Base-by-base conservation (phyloP, 164 flowering plant genomes). In the Cinnamomum chago region DNA sequence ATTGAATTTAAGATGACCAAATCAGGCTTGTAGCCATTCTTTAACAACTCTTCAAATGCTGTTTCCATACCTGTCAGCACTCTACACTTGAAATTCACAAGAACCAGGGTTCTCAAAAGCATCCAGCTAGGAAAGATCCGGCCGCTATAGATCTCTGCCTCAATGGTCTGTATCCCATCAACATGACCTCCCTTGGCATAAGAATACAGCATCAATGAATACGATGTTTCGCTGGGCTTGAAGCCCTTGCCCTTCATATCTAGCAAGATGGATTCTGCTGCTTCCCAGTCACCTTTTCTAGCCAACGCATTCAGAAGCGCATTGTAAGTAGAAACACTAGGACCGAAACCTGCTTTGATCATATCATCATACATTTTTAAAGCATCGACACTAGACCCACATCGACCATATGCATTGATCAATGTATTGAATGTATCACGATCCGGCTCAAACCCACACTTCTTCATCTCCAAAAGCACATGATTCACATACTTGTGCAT, bases 401-500 rank as follows among this genome's bases (percentile, higher is more conserved):
- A 92, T 22, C 97, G 84, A 35, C 98, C 97, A 81, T 91, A 94
- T 3, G 92, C 97, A 74, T 89, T 76, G 33, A 92, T 94, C 84
- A 94, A 81, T 4, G 97, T 87, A 76, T 91, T 90, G 71, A 91
- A 92, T 22, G 98, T 92, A 82, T 92, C 91, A 69, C 92, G 84
- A 33, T 85, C 90, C n/a, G 98, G 97, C 79, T 92, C 93, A 79
- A 92, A 91, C n/a, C 98, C 98, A 75, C 97, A 88, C 67, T 82
- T 88, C 82, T 82, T 89, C 98, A 95, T 95, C 81, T 92, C 97
- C 50, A 71, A 78, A 47, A 95, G 88, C 12, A 95, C 85, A 25
- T 75, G 83, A 58, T 79, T 86, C 76, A 92, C 91, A 81, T 88
- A 84, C 68, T 83, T 84, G 52, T 84, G 85, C 91, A 82, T 86